A percentile compares a stretch with the other conserved stretches of the same genome.
Evolutionary conservation across 139 green algal species (phyloP).

Genomic region (Chlamydomonas sp.): DNA sequence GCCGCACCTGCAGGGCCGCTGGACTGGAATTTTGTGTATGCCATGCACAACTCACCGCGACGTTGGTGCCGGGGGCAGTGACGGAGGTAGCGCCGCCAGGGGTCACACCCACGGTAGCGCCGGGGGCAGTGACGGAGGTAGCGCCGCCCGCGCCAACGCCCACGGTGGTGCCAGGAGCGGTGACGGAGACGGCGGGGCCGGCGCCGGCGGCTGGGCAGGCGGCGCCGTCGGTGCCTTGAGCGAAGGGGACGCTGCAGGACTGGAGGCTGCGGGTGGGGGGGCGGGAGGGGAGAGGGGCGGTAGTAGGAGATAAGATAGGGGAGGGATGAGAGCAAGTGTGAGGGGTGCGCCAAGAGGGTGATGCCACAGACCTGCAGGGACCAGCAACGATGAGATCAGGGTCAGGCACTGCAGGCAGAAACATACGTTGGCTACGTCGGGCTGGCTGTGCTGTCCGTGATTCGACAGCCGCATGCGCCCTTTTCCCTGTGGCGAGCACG

Average conservation of each 20-base stretch:
- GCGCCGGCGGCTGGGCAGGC: not conserved
- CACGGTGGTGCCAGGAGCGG: not conserved
- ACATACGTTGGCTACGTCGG: not conserved
- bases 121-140: constrained; percentile 17
- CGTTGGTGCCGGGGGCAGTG: not conserved
- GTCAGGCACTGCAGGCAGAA: not conserved
- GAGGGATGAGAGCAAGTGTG: not conserved
- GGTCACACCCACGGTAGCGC: not conserved
- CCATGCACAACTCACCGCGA: not conserved
- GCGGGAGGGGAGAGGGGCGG: not conserved
- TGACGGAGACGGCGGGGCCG: not conserved
- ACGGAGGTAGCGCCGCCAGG: not conserved
- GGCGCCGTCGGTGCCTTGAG: not conserved
- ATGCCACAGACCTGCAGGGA: not conserved
- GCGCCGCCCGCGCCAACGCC: not conserved
- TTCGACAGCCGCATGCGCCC: no score
- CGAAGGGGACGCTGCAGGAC: constrained; percentile 12
- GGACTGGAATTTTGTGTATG: no score
- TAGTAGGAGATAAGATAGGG: not conserved
- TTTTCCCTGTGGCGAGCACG: no score
- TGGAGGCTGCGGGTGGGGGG: constrained; percentile 18
- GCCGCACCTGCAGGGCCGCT: not conserved
- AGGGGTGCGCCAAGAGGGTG: not conserved
- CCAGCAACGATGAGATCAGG: not conserved
- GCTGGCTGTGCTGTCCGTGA: not conserved